These are phyloP conservation scores for Yamadazyma dendronema DNA, from an alignment of 1,139 yeast genomes.

Conservation along the genomic window DNA sequence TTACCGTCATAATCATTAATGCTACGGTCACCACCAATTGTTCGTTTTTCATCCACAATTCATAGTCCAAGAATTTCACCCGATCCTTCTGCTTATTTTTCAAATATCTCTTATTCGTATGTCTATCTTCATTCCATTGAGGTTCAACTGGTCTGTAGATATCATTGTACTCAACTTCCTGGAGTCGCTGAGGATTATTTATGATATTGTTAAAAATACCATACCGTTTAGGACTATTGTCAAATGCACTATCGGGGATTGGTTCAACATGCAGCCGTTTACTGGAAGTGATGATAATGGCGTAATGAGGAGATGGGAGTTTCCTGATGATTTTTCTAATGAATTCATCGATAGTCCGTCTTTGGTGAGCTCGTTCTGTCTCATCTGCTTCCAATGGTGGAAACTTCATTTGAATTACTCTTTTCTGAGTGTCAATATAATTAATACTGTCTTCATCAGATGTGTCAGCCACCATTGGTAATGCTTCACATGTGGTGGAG, in stretches of 20 bases:
- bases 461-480: constrained; percentile 33
- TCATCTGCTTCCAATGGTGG: constrained; percentile 35
- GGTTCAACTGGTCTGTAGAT: constrained; percentile 37
- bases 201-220: constrained; percentile 47
- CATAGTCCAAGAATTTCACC: constrained; percentile 38
- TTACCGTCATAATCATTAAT: constrained; percentile 14
- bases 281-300: constrained; percentile 48
- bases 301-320: constrained; percentile 65
- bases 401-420: constrained; percentile 58
- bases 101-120: constrained; percentile 34
- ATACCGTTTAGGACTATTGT: constrained; percentile 31
- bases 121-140: constrained; percentile 27
- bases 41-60: constrained; percentile 41
- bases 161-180: constrained; percentile 58
- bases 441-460: constrained; percentile 44
- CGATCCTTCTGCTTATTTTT: constrained; percentile 32
- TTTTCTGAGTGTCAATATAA: constrained; percentile 57
- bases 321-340: constrained; percentile 53
- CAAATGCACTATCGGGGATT: constrained; percentile 26
- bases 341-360: constrained; percentile 48
- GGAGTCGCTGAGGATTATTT: constrained; percentile 42
- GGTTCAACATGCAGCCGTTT: constrained; percentile 28
- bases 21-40: constrained; percentile 32
- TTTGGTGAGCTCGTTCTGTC: constrained; percentile 19
- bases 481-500: constrained; percentile 48